These are phyloP conservation scores for Plasmodium yoelii DNA, from an alignment of 169 alveolate species.

Conservation along the genomic window DNA sequence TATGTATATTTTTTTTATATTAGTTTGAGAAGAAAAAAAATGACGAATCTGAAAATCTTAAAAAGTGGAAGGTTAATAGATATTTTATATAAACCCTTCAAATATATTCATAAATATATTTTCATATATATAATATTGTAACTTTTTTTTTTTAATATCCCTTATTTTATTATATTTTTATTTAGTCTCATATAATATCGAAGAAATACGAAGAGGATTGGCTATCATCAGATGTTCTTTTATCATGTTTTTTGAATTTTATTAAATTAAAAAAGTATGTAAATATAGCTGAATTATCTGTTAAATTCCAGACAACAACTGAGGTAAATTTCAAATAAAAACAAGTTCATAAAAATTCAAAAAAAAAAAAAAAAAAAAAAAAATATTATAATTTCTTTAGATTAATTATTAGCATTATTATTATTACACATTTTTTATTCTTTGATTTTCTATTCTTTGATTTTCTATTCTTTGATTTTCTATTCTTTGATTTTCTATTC, in stretches of 20 bases:
- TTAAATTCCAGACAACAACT: conserved; percentile 52
- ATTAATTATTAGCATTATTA: neutral
- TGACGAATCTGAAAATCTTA: conserved; percentile 7
- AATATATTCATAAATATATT: neutral
- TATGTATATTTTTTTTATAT: neutral
- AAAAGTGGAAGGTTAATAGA: conserved; percentile 48
- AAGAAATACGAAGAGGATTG: conserved; percentile 60
- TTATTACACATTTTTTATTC: neutral
- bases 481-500: neutral
- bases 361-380: neutral
- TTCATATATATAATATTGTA: neutral
- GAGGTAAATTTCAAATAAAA: conserved; percentile 32
- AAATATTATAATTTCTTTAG: neutral
- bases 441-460: neutral
- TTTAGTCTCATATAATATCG: conserved; percentile 36
- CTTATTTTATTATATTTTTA: neutral
- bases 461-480: neutral
- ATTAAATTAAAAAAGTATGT: conserved; percentile 59
- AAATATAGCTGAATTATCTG: conserved; percentile 58
- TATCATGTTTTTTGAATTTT: conserved; percentile 56
- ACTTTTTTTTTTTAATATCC: too few species aligned
- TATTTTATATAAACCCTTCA: neutral
- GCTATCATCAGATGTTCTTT: conserved; percentile 63
- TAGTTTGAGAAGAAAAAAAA: too few species aligned
- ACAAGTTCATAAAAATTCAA: neutral